A percentile compares a stretch with the other conserved stretches of the same genome.
phyloP scores from a whole-genome alignment of 768 basidiomycete species.

The Leccinum uliginosum region DNA sequence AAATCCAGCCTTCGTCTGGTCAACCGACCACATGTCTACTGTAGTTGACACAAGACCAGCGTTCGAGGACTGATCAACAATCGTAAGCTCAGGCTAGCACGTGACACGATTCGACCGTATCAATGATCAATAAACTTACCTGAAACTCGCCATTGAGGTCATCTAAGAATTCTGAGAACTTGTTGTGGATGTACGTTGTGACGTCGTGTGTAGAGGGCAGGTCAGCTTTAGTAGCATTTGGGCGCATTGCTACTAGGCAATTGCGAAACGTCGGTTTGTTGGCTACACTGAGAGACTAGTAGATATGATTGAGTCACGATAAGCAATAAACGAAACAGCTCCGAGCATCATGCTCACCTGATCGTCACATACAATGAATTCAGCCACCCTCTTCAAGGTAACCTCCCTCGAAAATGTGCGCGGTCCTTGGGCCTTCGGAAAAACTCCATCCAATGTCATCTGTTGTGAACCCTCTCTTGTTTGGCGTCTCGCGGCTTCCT shows the following conservation, averaged over 20 bases:
- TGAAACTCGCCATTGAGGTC: background rate
- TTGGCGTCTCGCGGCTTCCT: background rate
- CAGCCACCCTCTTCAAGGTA: background rate
- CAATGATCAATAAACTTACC: background rate
- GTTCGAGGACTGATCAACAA: background rate
- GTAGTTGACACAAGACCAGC: background rate
- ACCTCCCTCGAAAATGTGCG: background rate
- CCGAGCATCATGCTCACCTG: background rate
- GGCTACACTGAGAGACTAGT: background rate
- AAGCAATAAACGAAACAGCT: background rate
- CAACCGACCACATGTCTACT: background rate
- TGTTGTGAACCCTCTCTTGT: background rate
- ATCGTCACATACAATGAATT: background rate
- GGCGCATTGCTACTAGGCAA: background rate
- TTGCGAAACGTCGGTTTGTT: background rate
- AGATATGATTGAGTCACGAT: background rate
- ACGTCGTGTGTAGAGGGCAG: background rate
- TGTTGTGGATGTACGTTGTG: background rate
- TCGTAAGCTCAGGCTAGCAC: background rate
- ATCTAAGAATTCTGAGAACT: background rate
- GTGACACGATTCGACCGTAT: too few species aligned
- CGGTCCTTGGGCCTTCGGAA: background rate
- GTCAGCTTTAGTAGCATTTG: background rate
- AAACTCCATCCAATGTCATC: background rate
- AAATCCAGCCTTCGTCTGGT: background rate